These are phyloP conservation scores for Sordariomycetes sp. DNA, from an alignment of 2,329 filamentous ascomycete species.

Conservation along the genomic window DNA sequence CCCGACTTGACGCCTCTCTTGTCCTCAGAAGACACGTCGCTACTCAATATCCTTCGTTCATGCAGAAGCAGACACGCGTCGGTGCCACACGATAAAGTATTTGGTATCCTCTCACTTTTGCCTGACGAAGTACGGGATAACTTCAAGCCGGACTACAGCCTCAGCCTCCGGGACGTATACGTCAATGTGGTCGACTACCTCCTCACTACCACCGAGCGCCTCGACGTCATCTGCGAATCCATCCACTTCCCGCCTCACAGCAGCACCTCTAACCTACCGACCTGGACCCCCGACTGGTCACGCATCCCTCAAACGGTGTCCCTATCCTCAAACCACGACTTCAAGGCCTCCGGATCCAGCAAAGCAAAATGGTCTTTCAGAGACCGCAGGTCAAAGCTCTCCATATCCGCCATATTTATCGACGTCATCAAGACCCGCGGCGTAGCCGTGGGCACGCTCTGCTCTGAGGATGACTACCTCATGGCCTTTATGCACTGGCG, in stretches of 20 bases:
- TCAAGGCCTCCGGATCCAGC: slow-evolving; percentile 9
- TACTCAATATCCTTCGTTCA: slow-evolving; percentile 11
- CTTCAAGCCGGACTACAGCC: slow-evolving; percentile 16
- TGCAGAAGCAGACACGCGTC: slow-evolving; percentile 14
- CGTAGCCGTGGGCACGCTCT: slow-evolving; percentile 15
- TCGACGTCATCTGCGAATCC: slow-evolving; percentile 20
- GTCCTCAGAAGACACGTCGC: not conserved
- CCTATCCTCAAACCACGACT: slow-evolving; percentile 9
- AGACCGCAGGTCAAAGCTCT: slow-evolving; percentile 13
- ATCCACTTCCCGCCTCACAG: slow-evolving; percentile 17
- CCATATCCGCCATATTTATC: slow-evolving; percentile 14
- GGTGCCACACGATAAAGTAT: slow-evolving; percentile 21
- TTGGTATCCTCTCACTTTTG: slow-evolving; percentile 19
- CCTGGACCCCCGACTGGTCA: slow-evolving; percentile 22
- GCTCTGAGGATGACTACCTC: slow-evolving; percentile 15
- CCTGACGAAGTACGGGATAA: slow-evolving; percentile 11
- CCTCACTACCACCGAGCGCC: slow-evolving; percentile 10
- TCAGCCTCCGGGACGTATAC: slow-evolving; percentile 18
- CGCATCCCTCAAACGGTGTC: slow-evolving; percentile 10
- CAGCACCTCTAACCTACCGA: slow-evolving; percentile 14
- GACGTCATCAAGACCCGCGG: slow-evolving; percentile 12
- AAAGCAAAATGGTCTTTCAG: slow-evolving; percentile 12
- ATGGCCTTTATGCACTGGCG: slow-evolving; percentile 22
- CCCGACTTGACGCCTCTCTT: slow-evolving; percentile 1
- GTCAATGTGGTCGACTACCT: slow-evolving; percentile 18